phyloP scores from a whole-genome alignment of 192 early-diverging fungal species.

The Podila epigama region DNA sequence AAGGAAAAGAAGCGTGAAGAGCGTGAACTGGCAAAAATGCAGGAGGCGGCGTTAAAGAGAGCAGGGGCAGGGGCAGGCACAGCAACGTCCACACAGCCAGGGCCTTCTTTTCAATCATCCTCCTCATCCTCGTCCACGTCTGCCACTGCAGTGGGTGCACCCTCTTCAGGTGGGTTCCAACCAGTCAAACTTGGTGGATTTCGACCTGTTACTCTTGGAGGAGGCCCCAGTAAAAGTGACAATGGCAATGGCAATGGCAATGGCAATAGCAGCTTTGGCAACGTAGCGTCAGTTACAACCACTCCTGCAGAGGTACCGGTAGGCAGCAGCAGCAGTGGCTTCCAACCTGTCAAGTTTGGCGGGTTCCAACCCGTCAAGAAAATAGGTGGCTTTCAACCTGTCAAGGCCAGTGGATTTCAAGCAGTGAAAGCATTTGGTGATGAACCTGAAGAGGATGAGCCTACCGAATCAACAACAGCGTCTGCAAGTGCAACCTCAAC shows the following conservation, averaged over 20 bases:
- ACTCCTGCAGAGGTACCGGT: too few relatives aligned
- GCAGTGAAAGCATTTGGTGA: not conserved
- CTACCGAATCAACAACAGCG: too few relatives aligned
- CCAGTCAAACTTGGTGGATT: conserved; percentile 5
- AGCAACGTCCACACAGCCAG: not conserved
- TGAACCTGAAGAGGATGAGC: too few relatives aligned
- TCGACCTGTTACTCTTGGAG: not conserved
- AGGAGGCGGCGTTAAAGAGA: conserved; percentile 67
- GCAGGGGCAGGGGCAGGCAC: conserved; percentile 17
- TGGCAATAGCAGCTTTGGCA: too few relatives aligned
- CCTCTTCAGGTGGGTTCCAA: conserved; percentile 11
- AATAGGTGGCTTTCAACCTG: too few relatives aligned
- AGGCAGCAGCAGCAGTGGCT: not conserved
- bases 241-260: too few relatives aligned
- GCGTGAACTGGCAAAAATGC: conserved; percentile 67
- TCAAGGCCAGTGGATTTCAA: conserved; percentile 3
- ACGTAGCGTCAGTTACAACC: too few relatives aligned
- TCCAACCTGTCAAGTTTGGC: conserved; percentile 19
- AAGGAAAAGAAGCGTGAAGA: conserved; percentile 74
- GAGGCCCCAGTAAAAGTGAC: too few relatives aligned
- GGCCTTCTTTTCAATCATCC: not conserved
- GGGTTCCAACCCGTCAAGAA: conserved; percentile 1
- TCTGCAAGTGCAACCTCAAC: too few relatives aligned
- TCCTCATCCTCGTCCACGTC: too few relatives aligned
- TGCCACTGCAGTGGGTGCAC: too few relatives aligned